These are phyloP conservation scores for Ophiostoma tasmaniense DNA, from an alignment of 2,329 filamentous ascomycete species.

Conservation along the genomic window DNA sequence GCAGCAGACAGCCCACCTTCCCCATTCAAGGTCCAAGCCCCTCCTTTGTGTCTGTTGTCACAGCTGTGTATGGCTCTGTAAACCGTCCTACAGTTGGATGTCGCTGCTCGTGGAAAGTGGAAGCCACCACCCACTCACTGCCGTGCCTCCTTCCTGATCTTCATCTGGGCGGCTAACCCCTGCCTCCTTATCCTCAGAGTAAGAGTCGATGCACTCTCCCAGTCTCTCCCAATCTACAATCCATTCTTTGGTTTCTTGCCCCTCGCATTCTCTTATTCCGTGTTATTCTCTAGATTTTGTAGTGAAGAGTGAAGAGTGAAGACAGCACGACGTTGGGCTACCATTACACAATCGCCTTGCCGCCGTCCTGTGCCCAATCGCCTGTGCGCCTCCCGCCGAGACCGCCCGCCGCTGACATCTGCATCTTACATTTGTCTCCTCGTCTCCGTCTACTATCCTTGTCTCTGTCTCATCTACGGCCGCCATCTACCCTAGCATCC, in stretches of 20 bases:
- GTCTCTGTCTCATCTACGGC: neutral
- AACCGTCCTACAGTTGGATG: neutral
- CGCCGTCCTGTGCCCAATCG: constrained; percentile 16
- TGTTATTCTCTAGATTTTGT: neutral
- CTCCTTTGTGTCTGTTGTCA: neutral
- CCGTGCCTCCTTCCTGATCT: constrained; percentile 3
- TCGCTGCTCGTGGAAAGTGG: neutral
- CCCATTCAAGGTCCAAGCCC: constrained; percentile 4
- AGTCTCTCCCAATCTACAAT: too few relatives aligned
- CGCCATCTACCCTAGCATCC: neutral
- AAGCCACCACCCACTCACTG: constrained; percentile 6
- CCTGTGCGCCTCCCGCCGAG: constrained; percentile 11
- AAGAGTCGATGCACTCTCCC: too few relatives aligned
- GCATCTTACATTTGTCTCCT: neutral
- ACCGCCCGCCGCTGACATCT: constrained; percentile 4
- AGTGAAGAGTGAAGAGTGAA: too few relatives aligned
- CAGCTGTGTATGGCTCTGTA: neutral
- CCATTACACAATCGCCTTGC: constrained; percentile 1
- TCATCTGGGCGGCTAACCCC: constrained; percentile 8
- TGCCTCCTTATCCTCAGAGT: neutral
- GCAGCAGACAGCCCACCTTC: constrained; percentile 13
- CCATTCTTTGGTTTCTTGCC: too few relatives aligned
- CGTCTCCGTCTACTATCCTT: neutral
- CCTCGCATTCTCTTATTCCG: neutral
- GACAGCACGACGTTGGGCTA: neutral